A percentile compares a stretch with the other conserved stretches of the same genome.
These are phyloP conservation scores for Phalaenopsis equestris DNA, from an alignment of 106 monocot genomes.

Conservation along the genomic window DNA sequence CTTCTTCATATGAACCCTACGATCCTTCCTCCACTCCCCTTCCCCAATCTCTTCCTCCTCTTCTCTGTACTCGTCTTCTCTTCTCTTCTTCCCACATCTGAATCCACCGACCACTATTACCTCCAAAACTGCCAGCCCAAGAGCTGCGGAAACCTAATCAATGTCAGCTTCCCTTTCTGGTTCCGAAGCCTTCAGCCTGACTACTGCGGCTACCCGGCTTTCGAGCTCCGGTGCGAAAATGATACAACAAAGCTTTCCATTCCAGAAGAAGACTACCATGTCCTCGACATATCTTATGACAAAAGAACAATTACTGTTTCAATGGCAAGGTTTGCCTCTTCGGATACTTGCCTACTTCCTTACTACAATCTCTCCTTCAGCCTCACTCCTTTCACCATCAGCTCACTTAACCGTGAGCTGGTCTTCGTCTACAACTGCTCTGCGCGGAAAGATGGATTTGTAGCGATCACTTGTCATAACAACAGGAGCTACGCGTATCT, in stretches of 20 bases:
- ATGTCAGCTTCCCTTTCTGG: constrained; percentile 38
- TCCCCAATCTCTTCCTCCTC: neutral
- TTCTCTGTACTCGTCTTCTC: neutral
- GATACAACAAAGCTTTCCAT: constrained; percentile 2
- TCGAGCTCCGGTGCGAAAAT: constrained; percentile 17
- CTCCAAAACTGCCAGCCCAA: constrained; percentile 9
- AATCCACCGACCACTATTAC: neutral
- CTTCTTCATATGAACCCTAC: neutral
- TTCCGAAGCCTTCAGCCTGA: constrained; percentile 7
- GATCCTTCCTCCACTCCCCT: neutral
- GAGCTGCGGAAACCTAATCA: constrained; percentile 17
- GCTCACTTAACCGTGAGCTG: constrained; percentile 18
- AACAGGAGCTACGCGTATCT: neutral
- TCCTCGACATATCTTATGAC: constrained; percentile 27
- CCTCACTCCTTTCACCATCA: constrained; percentile 19
- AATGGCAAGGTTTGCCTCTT: neutral
- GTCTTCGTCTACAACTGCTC: constrained; percentile 23
- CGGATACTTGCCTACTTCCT: neutral
- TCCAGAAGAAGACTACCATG: constrained; percentile 1
- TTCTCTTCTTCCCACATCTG: neutral
- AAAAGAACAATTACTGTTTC: constrained; percentile 13
- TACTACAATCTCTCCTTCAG: constrained; percentile 12
- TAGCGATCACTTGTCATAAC: constrained; percentile 3
- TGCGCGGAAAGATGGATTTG: neutral
- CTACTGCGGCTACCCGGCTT: constrained; percentile 26